Base-by-base conservation (phyloP, 176 grass and related monocot genomes). In the Cenchrus fungigraminus region DNA sequence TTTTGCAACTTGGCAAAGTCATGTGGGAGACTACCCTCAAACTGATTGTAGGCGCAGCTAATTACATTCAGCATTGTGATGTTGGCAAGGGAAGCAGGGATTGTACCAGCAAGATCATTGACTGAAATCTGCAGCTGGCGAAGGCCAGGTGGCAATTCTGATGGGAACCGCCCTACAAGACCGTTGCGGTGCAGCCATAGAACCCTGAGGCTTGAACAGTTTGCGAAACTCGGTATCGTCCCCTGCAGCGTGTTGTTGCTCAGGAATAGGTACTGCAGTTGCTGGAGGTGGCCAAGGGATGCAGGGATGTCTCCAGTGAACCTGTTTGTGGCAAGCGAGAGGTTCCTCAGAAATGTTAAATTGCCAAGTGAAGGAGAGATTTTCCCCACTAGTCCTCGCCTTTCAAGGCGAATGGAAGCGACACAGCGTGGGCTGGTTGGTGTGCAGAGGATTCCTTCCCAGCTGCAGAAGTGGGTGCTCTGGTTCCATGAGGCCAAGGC, bases 401-500 rank as follows among this genome's bases (percentile, higher is more conserved):
- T 40, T 1, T 8, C 0, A 8, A 81, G 49, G 7, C n/a, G 6
- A 28, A 81, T 10, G 13, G 64, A 68, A 43, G 49, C 49, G 37
- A 88, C 64, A 40, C 86, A 31, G 13, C 51, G 7, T 5, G 44
- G 73, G 42, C 43, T 84, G 67, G 4, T 69, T 68, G 11, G n/a
- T 13, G 1, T 68, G 19, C 79, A 81, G 3, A 4, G 32, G 28
- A 65, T 28, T 19, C 40, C 80, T 54, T 40, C 13, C 86, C 86
- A 88, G 6, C 49, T 72, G 50, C 73, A 88, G 53, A 68, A 88
- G 31, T 56, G 10, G 7, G 11, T 84, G 86, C 64, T 88, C 22
- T 84, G 52, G n/a, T 88, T 88, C 86, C 80, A 88, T 2, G 64
- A 84, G 49, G n/a, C 60, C 22, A 88, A 45, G 9, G 77, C 40